Conservation (phyloP, 768 basidiomycete genomes). For the Crepidotus variabilis region DNA sequence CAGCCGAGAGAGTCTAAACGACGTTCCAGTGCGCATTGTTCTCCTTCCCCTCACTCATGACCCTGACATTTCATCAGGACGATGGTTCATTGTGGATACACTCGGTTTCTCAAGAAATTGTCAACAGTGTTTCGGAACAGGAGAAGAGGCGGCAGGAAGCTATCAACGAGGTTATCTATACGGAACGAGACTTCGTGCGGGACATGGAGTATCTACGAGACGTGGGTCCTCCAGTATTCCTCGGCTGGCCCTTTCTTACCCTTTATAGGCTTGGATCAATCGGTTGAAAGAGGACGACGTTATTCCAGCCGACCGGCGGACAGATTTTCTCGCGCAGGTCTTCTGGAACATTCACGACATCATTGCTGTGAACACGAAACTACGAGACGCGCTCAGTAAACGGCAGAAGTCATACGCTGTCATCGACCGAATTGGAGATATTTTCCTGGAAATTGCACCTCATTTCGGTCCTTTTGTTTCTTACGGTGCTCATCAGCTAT, state of each 20-base stretch:
- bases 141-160: constrained; percentile 98
- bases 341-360: constrained; percentile 99
- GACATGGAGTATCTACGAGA: constrained; percentile 98
- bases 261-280: constrained; percentile 78
- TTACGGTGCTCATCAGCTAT: constrained; percentile 95
- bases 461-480: constrained; percentile 90
- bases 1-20: constrained; percentile 76
- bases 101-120: constrained; percentile 91
- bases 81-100: constrained; percentile 91
- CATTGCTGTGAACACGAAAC: constrained; percentile 81
- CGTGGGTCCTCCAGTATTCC: constrained; percentile 40
- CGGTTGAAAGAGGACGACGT: constrained; percentile 73
- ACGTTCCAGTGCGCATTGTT: constrained; percentile 55
- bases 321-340: constrained; percentile 88
- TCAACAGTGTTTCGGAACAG: constrained; percentile 84
- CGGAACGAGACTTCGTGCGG: constrained; percentile 95
- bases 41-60: constrained; percentile 1
- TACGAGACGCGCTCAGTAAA: constrained; percentile 93
- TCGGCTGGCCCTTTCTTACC: constrained; percentile 1
- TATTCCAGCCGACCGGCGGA: constrained; percentile 71
- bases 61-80: constrained; percentile 22
- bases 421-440: constrained; percentile 88
- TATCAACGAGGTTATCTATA: constrained; percentile 94
- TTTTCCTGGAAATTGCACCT: constrained; percentile 82
- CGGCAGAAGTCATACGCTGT: constrained; percentile 94